Conservation (phyloP, 371 early-diverging fungal genomes). For the Dentiscutata heterogama region DNA sequence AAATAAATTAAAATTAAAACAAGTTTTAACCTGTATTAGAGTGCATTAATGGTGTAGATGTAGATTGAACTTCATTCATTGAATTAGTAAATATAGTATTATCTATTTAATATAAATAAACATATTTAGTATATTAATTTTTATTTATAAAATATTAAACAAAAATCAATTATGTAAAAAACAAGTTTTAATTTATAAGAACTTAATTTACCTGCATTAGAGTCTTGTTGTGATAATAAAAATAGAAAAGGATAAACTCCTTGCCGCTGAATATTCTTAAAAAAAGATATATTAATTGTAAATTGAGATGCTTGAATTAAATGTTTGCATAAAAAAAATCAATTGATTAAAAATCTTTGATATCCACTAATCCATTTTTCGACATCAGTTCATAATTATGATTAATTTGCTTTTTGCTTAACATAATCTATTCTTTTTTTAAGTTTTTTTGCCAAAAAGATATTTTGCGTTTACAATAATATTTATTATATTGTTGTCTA, state of each 20-base stretch:
- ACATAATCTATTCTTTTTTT: neutral
- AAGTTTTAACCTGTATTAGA: no score
- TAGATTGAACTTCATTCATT: no score
- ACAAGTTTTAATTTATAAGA: no score
- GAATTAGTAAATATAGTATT: no score
- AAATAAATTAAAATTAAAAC: no score
- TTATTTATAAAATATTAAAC: no score
- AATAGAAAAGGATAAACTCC: slow-evolving; percentile 6
- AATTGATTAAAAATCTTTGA: neutral
- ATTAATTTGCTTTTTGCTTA: neutral
- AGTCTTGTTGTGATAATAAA: neutral
- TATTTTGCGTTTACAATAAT: neutral
- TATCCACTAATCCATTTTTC: neutral
- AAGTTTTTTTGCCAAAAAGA: neutral
- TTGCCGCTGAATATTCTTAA: neutral
- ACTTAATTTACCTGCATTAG: no score
- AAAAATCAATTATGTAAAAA: no score
- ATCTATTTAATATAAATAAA: no score
- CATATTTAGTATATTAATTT: no score
- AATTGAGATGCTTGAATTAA: neutral
- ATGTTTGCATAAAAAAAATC: neutral
- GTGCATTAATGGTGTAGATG: no score
- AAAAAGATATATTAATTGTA: neutral
- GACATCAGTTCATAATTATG: neutral
- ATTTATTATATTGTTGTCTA: neutral